A percentile compares a stretch with the other conserved stretches of the same genome.
Conservation (phyloP, 2,329 filamentous ascomycete genomes). For the Dothistroma pini region DNA sequence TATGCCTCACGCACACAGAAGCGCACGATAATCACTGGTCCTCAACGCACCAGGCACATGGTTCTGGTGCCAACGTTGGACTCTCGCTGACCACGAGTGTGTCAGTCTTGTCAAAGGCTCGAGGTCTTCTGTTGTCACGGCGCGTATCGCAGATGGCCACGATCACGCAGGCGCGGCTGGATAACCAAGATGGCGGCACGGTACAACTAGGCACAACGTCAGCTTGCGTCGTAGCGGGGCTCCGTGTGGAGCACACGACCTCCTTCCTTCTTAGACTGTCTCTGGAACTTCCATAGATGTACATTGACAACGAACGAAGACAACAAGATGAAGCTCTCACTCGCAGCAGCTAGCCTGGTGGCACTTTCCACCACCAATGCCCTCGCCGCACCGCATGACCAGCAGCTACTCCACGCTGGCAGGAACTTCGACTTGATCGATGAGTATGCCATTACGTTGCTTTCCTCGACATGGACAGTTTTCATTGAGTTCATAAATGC, state of each 20-base stretch:
- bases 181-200: background rate
- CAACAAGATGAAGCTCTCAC: conserved; percentile 3
- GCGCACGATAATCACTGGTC: no score
- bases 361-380: background rate
- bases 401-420: conserved; percentile 7
- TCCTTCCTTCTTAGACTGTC: conserved; percentile 10
- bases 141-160: background rate
- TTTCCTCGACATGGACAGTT: background rate
- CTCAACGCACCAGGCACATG: no score
- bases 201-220: conserved; percentile 10
- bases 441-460: conserved; percentile 12
- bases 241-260: conserved; percentile 14
- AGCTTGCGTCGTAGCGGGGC: conserved; percentile 25
- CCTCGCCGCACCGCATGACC: background rate
- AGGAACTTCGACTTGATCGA: conserved; percentile 19
- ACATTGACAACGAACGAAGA: background rate
- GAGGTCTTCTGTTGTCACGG: background rate
- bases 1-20: no score
- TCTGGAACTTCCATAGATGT: background rate
- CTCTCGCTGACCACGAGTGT: no score
- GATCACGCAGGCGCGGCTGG: background rate
- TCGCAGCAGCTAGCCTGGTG: background rate
- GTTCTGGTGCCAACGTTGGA: no score
- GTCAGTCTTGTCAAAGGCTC: no score
- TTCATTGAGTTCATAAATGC: background rate